A percentile compares a stretch with the other conserved stretches of the same genome.
Conservation (phyloP, 495 filamentous ascomycete species). For the Xylaria sp. region DNA sequence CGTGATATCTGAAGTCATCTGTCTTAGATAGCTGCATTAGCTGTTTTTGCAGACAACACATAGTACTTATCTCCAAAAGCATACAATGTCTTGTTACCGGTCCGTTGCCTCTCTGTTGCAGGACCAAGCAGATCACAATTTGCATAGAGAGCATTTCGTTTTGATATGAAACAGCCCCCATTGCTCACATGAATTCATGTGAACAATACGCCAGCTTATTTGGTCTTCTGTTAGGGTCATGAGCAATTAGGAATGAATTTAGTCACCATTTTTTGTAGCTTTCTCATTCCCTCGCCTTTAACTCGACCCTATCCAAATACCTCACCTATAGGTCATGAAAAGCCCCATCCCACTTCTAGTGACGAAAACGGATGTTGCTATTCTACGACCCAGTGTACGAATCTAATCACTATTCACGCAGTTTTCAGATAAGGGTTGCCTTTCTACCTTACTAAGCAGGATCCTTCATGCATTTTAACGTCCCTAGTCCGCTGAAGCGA, state of each 20-base stretch:
- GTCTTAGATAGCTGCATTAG: conserved; percentile 21
- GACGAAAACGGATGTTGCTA: not conserved
- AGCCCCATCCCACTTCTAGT: not conserved
- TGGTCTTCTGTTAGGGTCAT: not conserved
- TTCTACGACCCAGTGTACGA: not conserved
- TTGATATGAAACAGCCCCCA: not conserved
- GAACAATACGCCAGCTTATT: not conserved
- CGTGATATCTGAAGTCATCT: conserved; percentile 31
- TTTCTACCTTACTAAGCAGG: not conserved
- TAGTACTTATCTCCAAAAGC: not conserved
- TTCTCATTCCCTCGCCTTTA: not conserved
- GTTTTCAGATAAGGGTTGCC: not conserved
- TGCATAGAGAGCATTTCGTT: not conserved
- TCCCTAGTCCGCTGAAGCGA: not conserved
- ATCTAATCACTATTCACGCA: not conserved
- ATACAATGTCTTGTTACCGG: conserved; percentile 5
- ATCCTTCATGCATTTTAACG: not conserved
- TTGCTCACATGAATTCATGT: not conserved
- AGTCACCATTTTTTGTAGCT: not conserved
- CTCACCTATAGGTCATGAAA: not conserved
- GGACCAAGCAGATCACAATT: not conserved
- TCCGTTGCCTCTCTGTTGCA: not conserved
- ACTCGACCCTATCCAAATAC: not conserved
- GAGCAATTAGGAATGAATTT: not conserved
- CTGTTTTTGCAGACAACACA: not conserved